Percentiles rank a stretch among this genome's conserved stretches.
These are phyloP conservation scores for Durusdinium trenchii DNA, from an alignment of 73 alveolate genomes.

Conservation along the genomic window DNA sequence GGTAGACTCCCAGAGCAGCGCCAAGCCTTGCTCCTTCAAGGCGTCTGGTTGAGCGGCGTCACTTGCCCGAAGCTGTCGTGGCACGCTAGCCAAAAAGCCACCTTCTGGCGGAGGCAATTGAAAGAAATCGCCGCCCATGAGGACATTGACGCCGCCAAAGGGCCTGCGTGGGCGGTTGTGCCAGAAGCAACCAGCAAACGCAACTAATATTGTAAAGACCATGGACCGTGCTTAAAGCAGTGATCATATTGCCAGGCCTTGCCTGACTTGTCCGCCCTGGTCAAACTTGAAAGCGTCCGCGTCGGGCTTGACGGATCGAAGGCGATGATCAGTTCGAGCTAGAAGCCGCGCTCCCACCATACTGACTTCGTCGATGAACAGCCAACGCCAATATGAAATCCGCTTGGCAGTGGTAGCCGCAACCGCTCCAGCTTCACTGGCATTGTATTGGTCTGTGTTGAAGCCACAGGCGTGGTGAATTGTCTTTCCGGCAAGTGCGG, in stretches of 20 bases:
- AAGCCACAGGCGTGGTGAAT: slow-evolving; percentile 25
- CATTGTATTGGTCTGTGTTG: not conserved
- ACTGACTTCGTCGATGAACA: slow-evolving; percentile 59
- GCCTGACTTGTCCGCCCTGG: not conserved
- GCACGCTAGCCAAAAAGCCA: not conserved
- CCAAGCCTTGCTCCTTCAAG: not conserved
- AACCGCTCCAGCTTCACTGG: not conserved
- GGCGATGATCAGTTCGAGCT: not conserved
- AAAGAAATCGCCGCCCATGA: slow-evolving; percentile 26
- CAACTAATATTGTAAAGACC: too few relatives aligned
- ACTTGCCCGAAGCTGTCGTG: not conserved
- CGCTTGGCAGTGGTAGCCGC: not conserved
- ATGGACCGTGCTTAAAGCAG: too few relatives aligned
- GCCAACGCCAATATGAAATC: slow-evolving; percentile 36
- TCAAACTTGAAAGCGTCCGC: not conserved
- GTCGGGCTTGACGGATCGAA: not conserved
- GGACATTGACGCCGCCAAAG: slow-evolving; percentile 59
- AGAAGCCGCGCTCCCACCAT: slow-evolving; percentile 19
- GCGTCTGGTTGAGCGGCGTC: not conserved
- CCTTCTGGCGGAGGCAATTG: slow-evolving; percentile 61
- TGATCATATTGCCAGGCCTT: too few relatives aligned
- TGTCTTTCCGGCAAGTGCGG: not conserved
- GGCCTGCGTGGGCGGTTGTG: slow-evolving; percentile 1
- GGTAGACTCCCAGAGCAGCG: not conserved
- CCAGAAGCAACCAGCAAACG: too few relatives aligned